Evolutionary conservation across 352 stramenopile species (phyloP), one percentile per base, ranked within the genome.

Genomic region (Plasmopara viticola): DNA sequence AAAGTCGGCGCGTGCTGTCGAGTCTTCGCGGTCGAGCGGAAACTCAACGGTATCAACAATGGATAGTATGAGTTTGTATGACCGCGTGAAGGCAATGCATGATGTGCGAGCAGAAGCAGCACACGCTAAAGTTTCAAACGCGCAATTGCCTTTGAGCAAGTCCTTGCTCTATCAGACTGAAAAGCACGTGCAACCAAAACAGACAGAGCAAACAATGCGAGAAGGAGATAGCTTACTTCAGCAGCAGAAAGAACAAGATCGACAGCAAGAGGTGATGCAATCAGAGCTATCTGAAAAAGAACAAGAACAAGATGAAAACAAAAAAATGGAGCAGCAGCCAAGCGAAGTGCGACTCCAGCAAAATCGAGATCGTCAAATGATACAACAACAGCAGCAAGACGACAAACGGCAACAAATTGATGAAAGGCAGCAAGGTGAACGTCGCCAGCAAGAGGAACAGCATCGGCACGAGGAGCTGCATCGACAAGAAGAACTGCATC

Each of bases 31-130:
- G n/a, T 39, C 44, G 6, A 47, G 28, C 48, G 52, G 31, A 48
- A 48, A 25, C 50, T 17, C 39, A 44, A 14, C 13, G 6, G 7
- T 41, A 47, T 10, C 45, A 55, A 10, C 52, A 35, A 52, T 29
- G 14, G 58, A 73, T 25, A 57, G 64, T 12, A 66, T 70, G 57
- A 77, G 52, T 59, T 41, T 82, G 6, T 74, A 80, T 54, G 74
- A 82, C 35, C 56, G 58, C 38, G 61, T 85, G 4, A 62, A 70
- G 31, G 55, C 58, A 29, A 71, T 78, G 70, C 70, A 78, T 40
- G 71, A 78, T 35, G 43, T 63, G 47, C 58, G 50, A 59, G 53
- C 39, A 41, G 60, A 48, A 49, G 50, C 44, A 25, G 35, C 50
- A 30, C 38, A 56, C 35, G 14, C 35, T 15, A 56, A 58, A 5